phyloP scores from a whole-genome alignment of 495 filamentous ascomycete species.

The Annulohypoxylon bovei region DNA sequence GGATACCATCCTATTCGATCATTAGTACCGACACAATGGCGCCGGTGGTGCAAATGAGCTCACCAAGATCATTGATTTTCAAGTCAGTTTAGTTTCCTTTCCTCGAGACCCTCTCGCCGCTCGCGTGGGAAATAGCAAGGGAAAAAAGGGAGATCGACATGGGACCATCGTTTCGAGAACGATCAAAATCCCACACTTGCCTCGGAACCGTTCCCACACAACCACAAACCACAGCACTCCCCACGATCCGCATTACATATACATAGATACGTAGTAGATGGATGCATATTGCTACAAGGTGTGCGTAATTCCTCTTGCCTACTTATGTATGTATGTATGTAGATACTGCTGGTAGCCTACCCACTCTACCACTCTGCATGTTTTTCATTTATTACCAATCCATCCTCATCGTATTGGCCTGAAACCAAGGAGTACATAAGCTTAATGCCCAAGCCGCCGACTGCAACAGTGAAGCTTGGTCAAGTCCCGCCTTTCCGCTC shows the following conservation, averaged over 20 bases:
- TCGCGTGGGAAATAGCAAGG: constrained; percentile 5
- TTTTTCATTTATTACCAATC: constrained; percentile 5
- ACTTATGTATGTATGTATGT: not conserved
- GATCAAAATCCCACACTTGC: constrained; percentile 29
- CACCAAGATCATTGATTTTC: constrained; percentile 20
- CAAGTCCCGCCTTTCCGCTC: constrained; percentile 14
- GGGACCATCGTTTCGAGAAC: constrained; percentile 21
- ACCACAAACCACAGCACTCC: constrained; percentile 5
- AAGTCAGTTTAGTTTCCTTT: not conserved
- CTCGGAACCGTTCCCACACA: constrained; percentile 31
- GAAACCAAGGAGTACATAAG: constrained; percentile 17
- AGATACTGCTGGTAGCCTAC: not conserved
- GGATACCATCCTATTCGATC: constrained; percentile 19
- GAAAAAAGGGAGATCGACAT: constrained; percentile 7
- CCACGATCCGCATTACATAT: constrained; percentile 30
- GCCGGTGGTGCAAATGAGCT: constrained; percentile 20
- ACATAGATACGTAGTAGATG: not conserved
- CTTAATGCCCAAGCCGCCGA: constrained; percentile 35
- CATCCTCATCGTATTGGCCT: constrained; percentile 16
- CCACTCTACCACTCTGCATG: not conserved
- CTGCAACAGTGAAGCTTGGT: constrained; percentile 20
- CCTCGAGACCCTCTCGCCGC: not conserved
- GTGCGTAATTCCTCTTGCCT: constrained; percentile 21
- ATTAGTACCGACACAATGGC: constrained; percentile 29
- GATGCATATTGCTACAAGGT: constrained; percentile 11